A percentile compares a stretch with the other conserved stretches of the same genome.
These are phyloP conservation scores for Coniferiporia weirii DNA, from an alignment of 1,284 basidiomycete species.

Conservation along the genomic window DNA sequence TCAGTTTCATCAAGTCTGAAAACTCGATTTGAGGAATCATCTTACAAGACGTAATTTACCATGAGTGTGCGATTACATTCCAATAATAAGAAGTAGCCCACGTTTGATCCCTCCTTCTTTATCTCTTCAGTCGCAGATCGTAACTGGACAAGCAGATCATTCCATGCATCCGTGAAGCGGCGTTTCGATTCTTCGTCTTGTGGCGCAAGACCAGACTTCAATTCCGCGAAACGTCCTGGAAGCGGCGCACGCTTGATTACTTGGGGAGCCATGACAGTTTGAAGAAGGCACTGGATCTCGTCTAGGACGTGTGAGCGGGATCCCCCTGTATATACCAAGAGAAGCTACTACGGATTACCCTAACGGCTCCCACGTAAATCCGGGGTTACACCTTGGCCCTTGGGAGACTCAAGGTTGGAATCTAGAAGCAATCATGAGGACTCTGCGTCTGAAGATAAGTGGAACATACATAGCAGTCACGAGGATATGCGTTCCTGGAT, in stretches of 20 bases:
- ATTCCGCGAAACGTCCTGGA: constrained; percentile 37
- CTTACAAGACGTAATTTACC: constrained; percentile 26
- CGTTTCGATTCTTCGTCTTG: constrained; percentile 48
- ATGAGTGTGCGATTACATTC: neutral
- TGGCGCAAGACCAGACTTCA: constrained; percentile 52
- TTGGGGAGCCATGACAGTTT: neutral
- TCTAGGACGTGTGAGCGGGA: too few species aligned
- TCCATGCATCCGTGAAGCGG: constrained; percentile 49
- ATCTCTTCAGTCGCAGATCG: constrained; percentile 41
- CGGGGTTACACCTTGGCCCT: too few species aligned
- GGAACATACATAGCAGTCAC: too few species aligned
- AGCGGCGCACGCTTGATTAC: neutral
- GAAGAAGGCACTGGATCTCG: neutral
- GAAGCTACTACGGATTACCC: too few species aligned
- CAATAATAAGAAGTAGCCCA: constrained; percentile 26
- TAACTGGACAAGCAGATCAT: constrained; percentile 48
- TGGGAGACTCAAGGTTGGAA: too few species aligned
- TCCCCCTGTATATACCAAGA: too few species aligned
- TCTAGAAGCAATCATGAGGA: too few species aligned
- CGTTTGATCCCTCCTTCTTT: constrained; percentile 42
- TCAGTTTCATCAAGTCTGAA: constrained; percentile 44
- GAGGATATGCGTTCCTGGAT: too few species aligned
- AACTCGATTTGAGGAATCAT: constrained; percentile 57
- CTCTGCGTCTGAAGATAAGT: too few species aligned
- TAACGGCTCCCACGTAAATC: too few species aligned